Percentiles rank a stretch among this genome's conserved stretches.
phyloP scores from a whole-genome alignment of 306 rosid species.

The Casuarina equisetifolia region DNA sequence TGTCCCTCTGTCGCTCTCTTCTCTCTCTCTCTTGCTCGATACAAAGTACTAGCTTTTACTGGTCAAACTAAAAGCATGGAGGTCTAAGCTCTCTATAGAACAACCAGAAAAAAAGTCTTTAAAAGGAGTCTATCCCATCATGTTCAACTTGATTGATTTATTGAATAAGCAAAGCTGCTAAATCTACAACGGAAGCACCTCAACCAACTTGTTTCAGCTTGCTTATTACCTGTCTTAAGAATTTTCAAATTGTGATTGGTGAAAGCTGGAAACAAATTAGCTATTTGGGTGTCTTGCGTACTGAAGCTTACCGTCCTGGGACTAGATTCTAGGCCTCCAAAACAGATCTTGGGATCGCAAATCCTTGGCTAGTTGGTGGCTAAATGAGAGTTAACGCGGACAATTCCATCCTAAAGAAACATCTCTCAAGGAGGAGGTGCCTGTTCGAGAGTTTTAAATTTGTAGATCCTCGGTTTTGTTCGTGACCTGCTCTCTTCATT shows the following conservation, averaged over 20 bases:
- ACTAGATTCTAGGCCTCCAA: neutral
- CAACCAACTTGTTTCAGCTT: neutral
- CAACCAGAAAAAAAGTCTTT: neutral
- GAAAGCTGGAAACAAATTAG: no score
- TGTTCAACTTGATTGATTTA: neutral
- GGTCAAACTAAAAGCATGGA: neutral
- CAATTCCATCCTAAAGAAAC: neutral
- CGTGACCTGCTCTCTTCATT: neutral
- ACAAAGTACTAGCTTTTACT: neutral
- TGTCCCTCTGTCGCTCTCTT: no score
- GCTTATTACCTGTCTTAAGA: no score
- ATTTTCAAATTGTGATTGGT: no score
- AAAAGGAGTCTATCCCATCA: neutral
- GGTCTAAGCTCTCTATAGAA: neutral
- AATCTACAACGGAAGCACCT: neutral
- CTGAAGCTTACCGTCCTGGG: no score
- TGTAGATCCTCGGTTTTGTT: neutral
- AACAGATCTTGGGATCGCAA: neutral
- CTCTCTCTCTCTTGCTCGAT: neutral
- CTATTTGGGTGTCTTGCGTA: no score
- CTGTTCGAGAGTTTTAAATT: neutral
- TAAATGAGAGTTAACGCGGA: no score
- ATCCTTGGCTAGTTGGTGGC: neutral
- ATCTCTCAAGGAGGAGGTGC: neutral
- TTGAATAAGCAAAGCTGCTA: neutral